Evolutionary conservation across 2,329 filamentous ascomycete genomes (phyloP).

Genomic region (Trichoderma lentiforme): DNA sequence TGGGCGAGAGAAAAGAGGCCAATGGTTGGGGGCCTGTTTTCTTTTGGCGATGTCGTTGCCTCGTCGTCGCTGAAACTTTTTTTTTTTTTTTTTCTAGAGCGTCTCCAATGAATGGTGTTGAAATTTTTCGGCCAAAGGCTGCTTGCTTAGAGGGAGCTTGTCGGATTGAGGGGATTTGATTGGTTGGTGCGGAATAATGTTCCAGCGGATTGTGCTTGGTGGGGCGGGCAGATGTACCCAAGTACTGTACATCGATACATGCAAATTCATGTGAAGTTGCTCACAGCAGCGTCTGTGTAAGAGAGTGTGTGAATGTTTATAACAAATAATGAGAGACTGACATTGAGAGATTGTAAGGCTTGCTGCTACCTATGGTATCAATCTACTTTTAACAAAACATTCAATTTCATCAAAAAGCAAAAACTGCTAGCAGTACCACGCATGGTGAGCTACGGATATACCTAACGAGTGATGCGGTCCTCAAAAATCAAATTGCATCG

Average conservation of each 20-base stretch:
- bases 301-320: too few relatives aligned
- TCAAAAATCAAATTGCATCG: background rate
- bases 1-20: background rate
- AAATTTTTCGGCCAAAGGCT: constrained; percentile 18
- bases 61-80: constrained; percentile 9
- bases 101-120: background rate
- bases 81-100: constrained; percentile 4
- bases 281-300: background rate
- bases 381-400: background rate
- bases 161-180: constrained; percentile 13
- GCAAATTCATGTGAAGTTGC: background rate
- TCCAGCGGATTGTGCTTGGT: background rate
- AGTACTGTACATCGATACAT: background rate
- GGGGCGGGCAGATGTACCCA: background rate
- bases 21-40: constrained; percentile 1
- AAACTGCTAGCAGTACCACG: background rate
- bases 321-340: background rate
- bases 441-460: constrained; percentile 2
- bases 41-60: background rate
- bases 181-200: constrained; percentile 21
- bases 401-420: background rate
- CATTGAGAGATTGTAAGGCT: background rate
- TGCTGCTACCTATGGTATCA: background rate
- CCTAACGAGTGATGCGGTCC: constrained; percentile 6
- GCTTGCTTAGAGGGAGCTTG: constrained; percentile 2